Evolutionary conservation across 805 yeast species (phyloP).

Genomic region (Kluyveromyces lactis): DNA sequence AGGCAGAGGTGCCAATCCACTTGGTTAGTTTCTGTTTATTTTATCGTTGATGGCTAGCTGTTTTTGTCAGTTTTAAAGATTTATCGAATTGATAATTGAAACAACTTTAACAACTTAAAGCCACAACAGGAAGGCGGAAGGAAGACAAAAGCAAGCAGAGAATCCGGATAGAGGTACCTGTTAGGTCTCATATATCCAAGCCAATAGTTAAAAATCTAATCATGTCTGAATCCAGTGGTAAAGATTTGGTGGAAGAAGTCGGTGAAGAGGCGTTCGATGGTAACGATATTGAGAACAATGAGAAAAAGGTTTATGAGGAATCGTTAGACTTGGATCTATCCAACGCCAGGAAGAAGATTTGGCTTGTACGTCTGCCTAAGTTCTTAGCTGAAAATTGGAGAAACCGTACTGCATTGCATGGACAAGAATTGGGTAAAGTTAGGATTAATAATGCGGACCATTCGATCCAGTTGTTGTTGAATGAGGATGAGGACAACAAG

Average conservation of each 20-base stretch:
- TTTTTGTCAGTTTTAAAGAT: too few species aligned
- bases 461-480: constrained; percentile 48
- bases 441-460: constrained; percentile 52
- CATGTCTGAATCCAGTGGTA: constrained; percentile 28
- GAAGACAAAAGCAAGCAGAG: too few species aligned
- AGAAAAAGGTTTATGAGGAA: constrained; percentile 42
- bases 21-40: too few species aligned
- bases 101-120: too few species aligned
- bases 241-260: constrained; percentile 31
- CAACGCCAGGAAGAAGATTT: constrained; percentile 61
- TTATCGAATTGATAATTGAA: too few species aligned
- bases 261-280: constrained; percentile 37
- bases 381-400: constrained; percentile 80
- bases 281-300: constrained; percentile 34
- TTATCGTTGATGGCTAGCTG: too few species aligned
- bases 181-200: too few species aligned
- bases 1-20: too few species aligned
- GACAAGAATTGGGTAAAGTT: constrained; percentile 74
- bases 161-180: too few species aligned
- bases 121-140: too few species aligned
- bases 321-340: constrained; percentile 68
- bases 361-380: constrained; percentile 89
- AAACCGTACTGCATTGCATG: constrained; percentile 50
- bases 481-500: constrained; percentile 36
- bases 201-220: too few species aligned